phyloP scores from a whole-genome alignment of 768 basidiomycete species.

The Cytidiella melzeri region DNA sequence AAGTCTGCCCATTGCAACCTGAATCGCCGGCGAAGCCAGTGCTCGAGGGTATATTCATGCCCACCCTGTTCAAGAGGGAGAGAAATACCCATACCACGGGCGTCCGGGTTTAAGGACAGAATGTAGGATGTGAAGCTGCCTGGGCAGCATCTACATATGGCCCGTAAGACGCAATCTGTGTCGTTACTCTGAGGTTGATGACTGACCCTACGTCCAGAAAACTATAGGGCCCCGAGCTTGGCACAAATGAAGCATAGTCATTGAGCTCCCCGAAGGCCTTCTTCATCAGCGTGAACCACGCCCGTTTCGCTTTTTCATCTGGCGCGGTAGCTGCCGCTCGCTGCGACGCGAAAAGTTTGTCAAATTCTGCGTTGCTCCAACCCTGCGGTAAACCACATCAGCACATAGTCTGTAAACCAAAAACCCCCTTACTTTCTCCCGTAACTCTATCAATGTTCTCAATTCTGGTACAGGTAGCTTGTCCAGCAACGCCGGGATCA shows the following conservation, averaged over 20 bases:
- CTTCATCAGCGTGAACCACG: slow-evolving; percentile 17
- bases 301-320: not conserved
- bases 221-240: not conserved
- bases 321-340: slow-evolving; percentile 10
- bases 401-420: not conserved
- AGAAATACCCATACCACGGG: slow-evolving; percentile 16
- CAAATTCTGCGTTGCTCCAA: slow-evolving; percentile 5
- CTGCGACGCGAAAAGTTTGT: slow-evolving; percentile 11
- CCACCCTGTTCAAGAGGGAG: slow-evolving; percentile 9
- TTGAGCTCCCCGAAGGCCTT: slow-evolving; percentile 18
- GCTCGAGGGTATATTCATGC: slow-evolving; percentile 8
- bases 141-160: slow-evolving; percentile 16
- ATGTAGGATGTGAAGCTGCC: slow-evolving; percentile 19
- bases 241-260: slow-evolving; percentile 7
- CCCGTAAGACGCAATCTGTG: not conserved
- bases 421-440: not conserved
- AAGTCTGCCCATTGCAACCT: slow-evolving; percentile 11
- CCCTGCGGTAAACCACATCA: too few relatives aligned
- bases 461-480: not conserved
- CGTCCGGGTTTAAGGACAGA: slow-evolving; percentile 9
- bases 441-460: not conserved
- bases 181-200: not conserved
- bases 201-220: slow-evolving; percentile 17
- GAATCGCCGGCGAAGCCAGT: slow-evolving; percentile 4
- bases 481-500: not conserved